Conservation (phyloP, 179 eudicot genomes). For the Sideroxylon spinosum region DNA sequence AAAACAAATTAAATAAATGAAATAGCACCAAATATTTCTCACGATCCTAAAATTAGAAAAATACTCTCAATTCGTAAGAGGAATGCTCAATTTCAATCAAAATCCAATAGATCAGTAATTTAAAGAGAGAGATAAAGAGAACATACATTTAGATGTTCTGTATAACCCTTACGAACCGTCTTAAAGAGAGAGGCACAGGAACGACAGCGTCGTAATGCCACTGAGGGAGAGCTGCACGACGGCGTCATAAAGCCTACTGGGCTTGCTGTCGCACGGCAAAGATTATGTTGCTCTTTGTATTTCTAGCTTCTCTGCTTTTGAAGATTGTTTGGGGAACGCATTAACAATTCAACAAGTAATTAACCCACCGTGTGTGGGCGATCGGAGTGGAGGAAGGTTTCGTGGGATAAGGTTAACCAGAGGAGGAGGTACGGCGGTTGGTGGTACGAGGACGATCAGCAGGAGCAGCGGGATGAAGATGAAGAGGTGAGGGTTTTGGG, state of each 20-base stretch:
- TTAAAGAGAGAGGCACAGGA: slow-evolving; percentile 56
- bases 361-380: too few relatives aligned
- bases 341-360: too few relatives aligned
- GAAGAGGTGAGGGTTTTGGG: too few relatives aligned
- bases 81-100: background rate
- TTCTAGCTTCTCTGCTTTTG: too few relatives aligned
- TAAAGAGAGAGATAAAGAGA: background rate
- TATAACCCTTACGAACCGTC: slow-evolving; percentile 62
- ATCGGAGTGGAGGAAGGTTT: too few relatives aligned
- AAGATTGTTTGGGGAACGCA: too few relatives aligned
- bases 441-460: too few relatives aligned
- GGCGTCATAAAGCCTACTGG: slow-evolving; percentile 55
- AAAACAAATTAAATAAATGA: too few relatives aligned
- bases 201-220: slow-evolving; percentile 63
- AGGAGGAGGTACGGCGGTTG: too few relatives aligned
- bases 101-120: background rate
- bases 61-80: background rate
- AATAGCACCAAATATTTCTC: background rate
- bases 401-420: too few relatives aligned
- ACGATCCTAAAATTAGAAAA: background rate
- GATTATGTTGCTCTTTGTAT: too few relatives aligned
- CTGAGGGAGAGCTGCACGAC: slow-evolving; percentile 72
- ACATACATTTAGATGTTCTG: slow-evolving; percentile 66
- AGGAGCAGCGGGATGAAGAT: too few relatives aligned
- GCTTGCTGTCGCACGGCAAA: slow-evolving; percentile 65